Conservation (phyloP, 2,329 filamentous ascomycete species). For the Calonectria hawksworthii region DNA sequence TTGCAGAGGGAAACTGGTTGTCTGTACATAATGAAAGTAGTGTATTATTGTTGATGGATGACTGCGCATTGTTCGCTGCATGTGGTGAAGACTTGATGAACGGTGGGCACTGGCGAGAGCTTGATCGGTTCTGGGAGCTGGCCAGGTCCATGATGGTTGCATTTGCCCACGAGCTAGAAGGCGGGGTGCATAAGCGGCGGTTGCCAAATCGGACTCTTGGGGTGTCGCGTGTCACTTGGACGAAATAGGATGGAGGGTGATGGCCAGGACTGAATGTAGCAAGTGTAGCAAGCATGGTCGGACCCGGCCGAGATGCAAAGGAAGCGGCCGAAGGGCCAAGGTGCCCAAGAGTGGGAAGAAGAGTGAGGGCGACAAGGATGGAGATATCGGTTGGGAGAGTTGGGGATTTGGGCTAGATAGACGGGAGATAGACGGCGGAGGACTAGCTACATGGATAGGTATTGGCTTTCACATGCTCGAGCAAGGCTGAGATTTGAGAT, state of each 20-base stretch:
- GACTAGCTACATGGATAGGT: not conserved
- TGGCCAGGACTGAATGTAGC: not conserved
- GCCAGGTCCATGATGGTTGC: not conserved
- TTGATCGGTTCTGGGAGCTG: not conserved
- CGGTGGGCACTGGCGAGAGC: not conserved
- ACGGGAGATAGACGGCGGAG: not conserved
- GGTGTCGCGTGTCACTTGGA: constrained; percentile 25
- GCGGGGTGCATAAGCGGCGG: not conserved
- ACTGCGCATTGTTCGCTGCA: not conserved
- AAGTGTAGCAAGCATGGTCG: not conserved
- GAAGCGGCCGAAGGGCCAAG: constrained; percentile 10
- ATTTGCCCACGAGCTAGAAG: not conserved
- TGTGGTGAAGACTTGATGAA: not conserved
- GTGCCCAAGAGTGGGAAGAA: not conserved
- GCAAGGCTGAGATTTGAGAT: not conserved
- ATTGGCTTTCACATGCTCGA: not conserved
- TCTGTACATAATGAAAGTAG: not conserved
- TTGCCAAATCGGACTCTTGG: not conserved
- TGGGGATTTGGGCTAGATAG: not conserved
- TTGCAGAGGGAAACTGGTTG: not conserved
- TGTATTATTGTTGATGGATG: not conserved
- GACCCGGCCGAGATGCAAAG: constrained; percentile 24
- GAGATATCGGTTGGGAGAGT: not conserved
- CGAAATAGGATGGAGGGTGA: constrained; percentile 1
- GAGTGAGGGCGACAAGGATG: not conserved